Evolutionary conservation across 1,284 basidiomycete species (phyloP).

Genomic region (Trichosporon faecale): DNA sequence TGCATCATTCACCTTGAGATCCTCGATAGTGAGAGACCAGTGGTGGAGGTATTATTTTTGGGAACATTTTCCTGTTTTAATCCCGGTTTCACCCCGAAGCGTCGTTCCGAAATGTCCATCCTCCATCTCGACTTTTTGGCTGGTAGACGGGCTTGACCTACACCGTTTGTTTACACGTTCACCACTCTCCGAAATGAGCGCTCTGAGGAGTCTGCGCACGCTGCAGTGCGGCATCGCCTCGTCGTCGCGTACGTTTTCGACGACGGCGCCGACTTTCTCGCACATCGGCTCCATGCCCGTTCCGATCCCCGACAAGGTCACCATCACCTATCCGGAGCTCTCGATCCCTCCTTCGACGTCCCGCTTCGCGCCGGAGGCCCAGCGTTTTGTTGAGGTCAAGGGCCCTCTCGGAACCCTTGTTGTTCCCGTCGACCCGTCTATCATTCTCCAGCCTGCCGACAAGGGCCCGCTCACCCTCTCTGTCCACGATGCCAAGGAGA

Average conservation of each 20-base stretch:
- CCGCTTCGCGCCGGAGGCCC: conserved; percentile 26
- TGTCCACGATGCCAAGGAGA: conserved; percentile 68
- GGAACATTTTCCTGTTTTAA: conserved; percentile 18
- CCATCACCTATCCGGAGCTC: conserved; percentile 53
- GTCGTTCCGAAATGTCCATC: conserved; percentile 12
- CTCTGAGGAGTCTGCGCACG: conserved; percentile 9
- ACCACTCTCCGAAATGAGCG: conserved; percentile 1
- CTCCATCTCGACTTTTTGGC: background rate
- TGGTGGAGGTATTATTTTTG: conserved; percentile 11
- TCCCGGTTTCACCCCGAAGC: conserved; percentile 10
- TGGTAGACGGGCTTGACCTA: background rate
- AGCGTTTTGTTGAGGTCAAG: conserved; percentile 54
- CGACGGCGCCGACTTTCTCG: conserved; percentile 34
- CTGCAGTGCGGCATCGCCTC: conserved; percentile 6
- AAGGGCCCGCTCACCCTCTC: conserved; percentile 52
- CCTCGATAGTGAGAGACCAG: background rate
- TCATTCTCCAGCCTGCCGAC: conserved; percentile 53
- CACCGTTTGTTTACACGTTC: background rate
- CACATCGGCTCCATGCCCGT: conserved; percentile 82
- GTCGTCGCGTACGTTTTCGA: conserved; percentile 31
- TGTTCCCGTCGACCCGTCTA: conserved; percentile 64
- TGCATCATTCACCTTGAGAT: background rate
- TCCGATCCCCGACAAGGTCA: conserved; percentile 64
- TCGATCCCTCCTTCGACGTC: conserved; percentile 38
- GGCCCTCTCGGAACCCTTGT: conserved; percentile 74